phyloP scores from a whole-genome alignment of 2,329 filamentous ascomycete genomes.

The Diaporthe longicolla region DNA sequence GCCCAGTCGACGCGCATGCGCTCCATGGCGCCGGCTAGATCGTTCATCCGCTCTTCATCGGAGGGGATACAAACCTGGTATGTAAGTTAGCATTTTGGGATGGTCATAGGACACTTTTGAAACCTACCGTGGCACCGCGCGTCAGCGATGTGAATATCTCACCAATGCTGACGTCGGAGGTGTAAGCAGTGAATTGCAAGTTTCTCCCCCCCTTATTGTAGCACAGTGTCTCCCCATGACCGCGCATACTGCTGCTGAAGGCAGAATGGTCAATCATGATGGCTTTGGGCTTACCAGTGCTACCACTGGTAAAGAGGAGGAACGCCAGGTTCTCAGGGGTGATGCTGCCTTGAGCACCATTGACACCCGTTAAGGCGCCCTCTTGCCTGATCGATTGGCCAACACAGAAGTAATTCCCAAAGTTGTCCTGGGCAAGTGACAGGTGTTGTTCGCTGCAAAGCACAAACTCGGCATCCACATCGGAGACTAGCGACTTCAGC shows the following conservation, averaged over 20 bases:
- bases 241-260: neutral
- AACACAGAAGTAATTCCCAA: neutral
- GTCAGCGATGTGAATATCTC: slow-evolving; percentile 44
- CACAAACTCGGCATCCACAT: slow-evolving; percentile 5
- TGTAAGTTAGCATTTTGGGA: neutral
- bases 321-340: neutral
- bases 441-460: neutral
- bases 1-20: slow-evolving; percentile 43
- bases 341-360: neutral
- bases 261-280: slow-evolving; percentile 16
- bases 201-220: slow-evolving; percentile 48
- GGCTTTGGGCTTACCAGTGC: slow-evolving; percentile 22
- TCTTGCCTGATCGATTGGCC: neutral
- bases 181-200: slow-evolving; percentile 52
- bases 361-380: neutral
- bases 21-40: slow-evolving; percentile 48
- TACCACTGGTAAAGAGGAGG: slow-evolving; percentile 10
- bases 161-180: slow-evolving; percentile 51
- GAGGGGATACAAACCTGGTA: slow-evolving; percentile 54
- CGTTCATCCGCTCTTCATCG: slow-evolving; percentile 56
- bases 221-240: slow-evolving; percentile 29
- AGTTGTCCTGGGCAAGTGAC: neutral
- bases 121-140: slow-evolving; percentile 42
- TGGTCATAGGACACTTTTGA: neutral
- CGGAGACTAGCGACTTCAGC: neutral